Base-by-base conservation (phyloP, 108 stramenopile genomes). In the Phaeodactylum tricornutum region DNA sequence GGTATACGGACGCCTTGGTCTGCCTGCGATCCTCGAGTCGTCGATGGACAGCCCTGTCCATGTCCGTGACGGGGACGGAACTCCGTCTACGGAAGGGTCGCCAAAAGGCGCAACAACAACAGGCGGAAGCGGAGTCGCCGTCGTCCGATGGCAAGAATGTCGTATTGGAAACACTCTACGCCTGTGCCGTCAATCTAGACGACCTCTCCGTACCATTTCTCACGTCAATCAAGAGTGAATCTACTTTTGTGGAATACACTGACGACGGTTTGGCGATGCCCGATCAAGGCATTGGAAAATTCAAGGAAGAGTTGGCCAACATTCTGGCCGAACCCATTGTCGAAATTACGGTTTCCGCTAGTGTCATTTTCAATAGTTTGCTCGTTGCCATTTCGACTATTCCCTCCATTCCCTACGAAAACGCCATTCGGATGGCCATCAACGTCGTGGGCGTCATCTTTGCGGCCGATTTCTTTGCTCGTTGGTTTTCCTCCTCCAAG, bases 401-500 rank as follows among this genome's bases (percentile, higher is more conserved):
- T 29, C 53, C 65, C 8, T 59, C 68, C 12, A 2, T 43, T 2
- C 8, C 20, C 3, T n/a, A 39, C 15, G 29, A 39, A 3, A 15
- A 11, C 3, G 1, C 39, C 2, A n/a, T 49, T 2, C 20, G 39
- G 8, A 19, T 44, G 4, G 46, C 54, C 9, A 60, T 66, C 24
- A 55, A 62, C n/a, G 24, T 71, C 1, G 55, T 65, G 28, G 71
- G 61, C 1, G 55, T 57, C 32, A 28, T 78, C 0, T 79, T 83
- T 59, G 64, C 65, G 1, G 54, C 67, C 0, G 76, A 78, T 26
- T 83, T 83, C 49, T 55, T 69, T 34, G 38, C 67, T 16, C 44
- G 81, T 33, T 83, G 81, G 81, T 82, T 58, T 43, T 57, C 58
- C 1, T 47, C 49, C 27, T 21, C 22, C 26, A 45, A 52, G 20